Conservation (phyloP, 441 rosid genomes). For the Pelargonium citronellum region DNA sequence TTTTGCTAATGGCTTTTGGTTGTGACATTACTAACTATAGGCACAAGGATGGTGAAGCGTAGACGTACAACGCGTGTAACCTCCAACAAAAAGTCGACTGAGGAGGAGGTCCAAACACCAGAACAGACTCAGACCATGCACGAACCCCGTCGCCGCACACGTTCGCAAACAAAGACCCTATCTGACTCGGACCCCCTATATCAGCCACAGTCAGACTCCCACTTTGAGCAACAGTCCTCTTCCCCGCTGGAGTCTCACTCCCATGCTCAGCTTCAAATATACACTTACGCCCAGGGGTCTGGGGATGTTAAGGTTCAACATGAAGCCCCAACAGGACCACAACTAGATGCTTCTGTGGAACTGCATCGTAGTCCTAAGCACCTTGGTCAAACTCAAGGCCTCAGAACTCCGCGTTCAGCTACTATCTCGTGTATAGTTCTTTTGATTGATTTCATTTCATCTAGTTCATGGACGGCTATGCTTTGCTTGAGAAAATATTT, state of each 20-base stretch:
- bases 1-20: background rate
- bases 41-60: background rate
- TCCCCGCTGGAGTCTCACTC: too few relatives aligned
- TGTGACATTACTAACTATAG: background rate
- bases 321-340: background rate
- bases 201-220: background rate
- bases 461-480: too few relatives aligned
- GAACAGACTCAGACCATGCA: background rate
- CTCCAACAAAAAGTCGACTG: background rate
- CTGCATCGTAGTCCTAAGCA: background rate
- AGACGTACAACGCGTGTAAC: background rate
- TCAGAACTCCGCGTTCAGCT: background rate
- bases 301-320: background rate
- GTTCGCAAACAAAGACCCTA: background rate
- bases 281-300: too few relatives aligned
- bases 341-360: background rate
- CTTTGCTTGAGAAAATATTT: too few relatives aligned
- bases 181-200: too few relatives aligned
- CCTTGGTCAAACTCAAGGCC: background rate
- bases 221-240: background rate
- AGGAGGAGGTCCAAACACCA: background rate
- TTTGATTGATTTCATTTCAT: background rate
- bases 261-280: too few relatives aligned
- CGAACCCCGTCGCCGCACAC: background rate
- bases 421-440: background rate